Conservation (phyloP, 2,329 filamentous ascomycete species). For the Epichloe uncinata region DNA sequence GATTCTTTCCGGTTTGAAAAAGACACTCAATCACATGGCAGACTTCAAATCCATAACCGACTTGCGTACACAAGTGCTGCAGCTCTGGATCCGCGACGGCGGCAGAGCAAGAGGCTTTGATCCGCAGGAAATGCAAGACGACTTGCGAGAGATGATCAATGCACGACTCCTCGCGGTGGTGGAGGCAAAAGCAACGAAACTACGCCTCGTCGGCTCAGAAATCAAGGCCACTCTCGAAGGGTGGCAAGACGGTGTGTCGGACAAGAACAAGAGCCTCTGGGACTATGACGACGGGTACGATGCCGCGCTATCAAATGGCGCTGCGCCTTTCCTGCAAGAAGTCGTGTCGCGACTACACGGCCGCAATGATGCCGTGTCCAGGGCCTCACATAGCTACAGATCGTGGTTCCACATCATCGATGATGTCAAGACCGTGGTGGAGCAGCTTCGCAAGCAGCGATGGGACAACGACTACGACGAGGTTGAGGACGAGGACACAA, state of each 20-base stretch:
- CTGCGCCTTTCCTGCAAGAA: constrained; percentile 52
- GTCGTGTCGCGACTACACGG: constrained; percentile 61
- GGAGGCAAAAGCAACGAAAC: constrained; percentile 46
- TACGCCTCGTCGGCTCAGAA: constrained; percentile 52
- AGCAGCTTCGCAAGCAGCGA: constrained; percentile 50
- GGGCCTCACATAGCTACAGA: constrained; percentile 49
- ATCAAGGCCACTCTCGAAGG: constrained; percentile 46
- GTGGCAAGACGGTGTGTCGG: constrained; percentile 43
- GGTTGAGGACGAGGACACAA: constrained; percentile 59
- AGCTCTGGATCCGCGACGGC: constrained; percentile 62
- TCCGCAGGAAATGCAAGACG: constrained; percentile 52
- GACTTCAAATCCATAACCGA: constrained; percentile 58
- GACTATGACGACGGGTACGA: constrained; percentile 42
- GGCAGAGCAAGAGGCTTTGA: constrained; percentile 53
- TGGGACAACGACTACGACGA: constrained; percentile 68
- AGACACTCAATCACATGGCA: constrained; percentile 42
- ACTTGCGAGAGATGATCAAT: constrained; percentile 56
- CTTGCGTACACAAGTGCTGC: constrained; percentile 55
- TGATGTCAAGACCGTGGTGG: constrained; percentile 48
- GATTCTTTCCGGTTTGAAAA: constrained; percentile 48
- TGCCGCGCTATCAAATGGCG: constrained; percentile 52
- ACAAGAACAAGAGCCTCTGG: constrained; percentile 51
- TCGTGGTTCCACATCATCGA: constrained; percentile 65
- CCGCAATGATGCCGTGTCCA: constrained; percentile 51
- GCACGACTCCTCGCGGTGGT: constrained; percentile 51